Conservation (phyloP, 805 yeast species). For the Trichomonascus vanleenenianus region DNA sequence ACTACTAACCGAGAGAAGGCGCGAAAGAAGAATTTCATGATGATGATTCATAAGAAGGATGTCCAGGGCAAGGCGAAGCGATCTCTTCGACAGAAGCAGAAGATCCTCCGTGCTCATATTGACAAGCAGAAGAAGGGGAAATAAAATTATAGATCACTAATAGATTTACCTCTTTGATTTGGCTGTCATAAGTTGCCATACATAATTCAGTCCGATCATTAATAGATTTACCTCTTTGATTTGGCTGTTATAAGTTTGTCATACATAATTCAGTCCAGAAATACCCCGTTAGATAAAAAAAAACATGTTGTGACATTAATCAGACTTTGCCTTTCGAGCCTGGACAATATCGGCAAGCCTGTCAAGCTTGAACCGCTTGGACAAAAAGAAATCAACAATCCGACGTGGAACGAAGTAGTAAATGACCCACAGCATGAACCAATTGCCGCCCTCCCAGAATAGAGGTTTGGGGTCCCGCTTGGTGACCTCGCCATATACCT, state of each 20-base stretch:
- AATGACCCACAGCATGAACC: conserved; percentile 1
- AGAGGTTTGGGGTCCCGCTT: conserved; percentile 2
- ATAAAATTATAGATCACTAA: conserved; percentile 13
- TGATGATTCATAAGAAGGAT: conserved; percentile 93
- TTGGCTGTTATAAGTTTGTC: too few relatives aligned
- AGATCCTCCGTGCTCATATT: conserved; percentile 75
- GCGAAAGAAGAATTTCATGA: conserved; percentile 96
- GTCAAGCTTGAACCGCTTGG: conserved; percentile 3
- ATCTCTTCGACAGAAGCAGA: conserved; percentile 87
- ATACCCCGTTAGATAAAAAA: too few relatives aligned
- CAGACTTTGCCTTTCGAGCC: too few relatives aligned
- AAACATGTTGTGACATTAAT: too few relatives aligned
- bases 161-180: too few relatives aligned
- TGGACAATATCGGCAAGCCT: neutral
- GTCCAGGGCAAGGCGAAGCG: conserved; percentile 91
- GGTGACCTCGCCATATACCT: conserved; percentile 27
- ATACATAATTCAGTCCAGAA: too few relatives aligned
- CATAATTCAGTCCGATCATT: too few relatives aligned
- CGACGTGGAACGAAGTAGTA: conserved; percentile 1
- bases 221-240: too few relatives aligned
- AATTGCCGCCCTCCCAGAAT: conserved; percentile 5
- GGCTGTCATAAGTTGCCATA: too few relatives aligned
- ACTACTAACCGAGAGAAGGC: conserved; percentile 96
- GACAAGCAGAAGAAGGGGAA: conserved; percentile 88
- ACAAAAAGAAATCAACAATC: conserved; percentile 2